phyloP scores from a whole-genome alignment of 1,284 basidiomycete species.

The Spongiforma sp. region DNA sequence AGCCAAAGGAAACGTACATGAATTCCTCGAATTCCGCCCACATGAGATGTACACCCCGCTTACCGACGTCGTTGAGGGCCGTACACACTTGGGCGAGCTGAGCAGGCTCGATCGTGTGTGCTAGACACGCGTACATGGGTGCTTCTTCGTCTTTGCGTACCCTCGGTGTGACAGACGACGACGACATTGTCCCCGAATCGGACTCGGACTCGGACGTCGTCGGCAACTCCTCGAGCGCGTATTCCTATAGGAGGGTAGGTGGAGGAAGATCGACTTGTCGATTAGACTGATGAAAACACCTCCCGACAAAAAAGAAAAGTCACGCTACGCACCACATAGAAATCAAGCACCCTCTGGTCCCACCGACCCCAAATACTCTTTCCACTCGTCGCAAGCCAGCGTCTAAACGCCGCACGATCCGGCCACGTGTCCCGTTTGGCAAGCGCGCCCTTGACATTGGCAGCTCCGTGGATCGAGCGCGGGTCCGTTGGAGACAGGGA shows the following conservation, averaged over 20 bases:
- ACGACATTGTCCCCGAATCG: conserved; percentile 4
- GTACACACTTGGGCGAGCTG: conserved; percentile 30
- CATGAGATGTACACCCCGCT: conserved; percentile 31
- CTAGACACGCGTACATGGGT: conserved; percentile 29
- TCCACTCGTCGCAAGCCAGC: conserved; percentile 23
- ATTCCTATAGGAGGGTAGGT: too few species aligned
- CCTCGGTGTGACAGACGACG: conserved; percentile 23
- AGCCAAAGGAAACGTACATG: conserved; percentile 25
- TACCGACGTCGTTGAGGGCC: conserved; percentile 13
- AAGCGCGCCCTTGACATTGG: conserved; percentile 34
- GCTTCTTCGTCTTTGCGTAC: conserved; percentile 40
- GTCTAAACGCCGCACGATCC: conserved; percentile 24
- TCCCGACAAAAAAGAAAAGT: neutral
- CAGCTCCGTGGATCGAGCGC: conserved; percentile 31
- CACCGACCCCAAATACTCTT: conserved; percentile 33
- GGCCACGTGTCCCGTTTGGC: conserved; percentile 32
- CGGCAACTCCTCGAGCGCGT: conserved; percentile 29
- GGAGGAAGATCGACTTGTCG: too few species aligned
- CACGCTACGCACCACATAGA: conserved; percentile 29
- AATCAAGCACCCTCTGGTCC: conserved; percentile 30
- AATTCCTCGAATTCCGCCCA: conserved; percentile 41
- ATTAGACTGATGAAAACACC: too few species aligned
- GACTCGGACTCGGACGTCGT: neutral
- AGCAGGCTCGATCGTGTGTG: conserved; percentile 32
- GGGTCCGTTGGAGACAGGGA: conserved; percentile 29